These are phyloP conservation scores for Daldinia eschscholtzii DNA, from an alignment of 2,329 filamentous ascomycete species.

Conservation along the genomic window DNA sequence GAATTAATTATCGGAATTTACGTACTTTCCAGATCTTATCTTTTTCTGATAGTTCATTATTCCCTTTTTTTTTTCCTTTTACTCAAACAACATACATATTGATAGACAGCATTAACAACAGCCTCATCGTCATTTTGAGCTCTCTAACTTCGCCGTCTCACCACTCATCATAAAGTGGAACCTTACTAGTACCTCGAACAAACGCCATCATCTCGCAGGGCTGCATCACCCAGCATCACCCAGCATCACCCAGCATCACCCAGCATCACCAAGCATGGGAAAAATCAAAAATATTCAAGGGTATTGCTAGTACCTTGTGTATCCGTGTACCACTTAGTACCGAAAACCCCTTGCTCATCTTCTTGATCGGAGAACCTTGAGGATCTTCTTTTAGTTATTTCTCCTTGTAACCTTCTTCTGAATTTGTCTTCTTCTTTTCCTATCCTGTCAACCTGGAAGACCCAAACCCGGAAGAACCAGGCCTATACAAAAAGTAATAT, in stretches of 20 bases:
- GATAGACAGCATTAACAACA: conserved; percentile 13
- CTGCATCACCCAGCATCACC: conserved; percentile 21
- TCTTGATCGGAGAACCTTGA: conserved; percentile 43
- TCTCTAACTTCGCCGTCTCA: conserved; percentile 25
- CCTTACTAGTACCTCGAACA: background rate
- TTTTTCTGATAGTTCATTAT: background rate
- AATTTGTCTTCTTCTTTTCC: conserved; percentile 22
- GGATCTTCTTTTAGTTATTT: conserved; percentile 33
- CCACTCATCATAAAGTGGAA: conserved; percentile 17
- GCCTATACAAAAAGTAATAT: conserved; percentile 34
- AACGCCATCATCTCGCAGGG: conserved; percentile 32
- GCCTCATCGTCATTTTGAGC: conserved; percentile 14
- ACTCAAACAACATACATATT: conserved; percentile 9
- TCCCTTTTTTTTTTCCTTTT: conserved; percentile 11
- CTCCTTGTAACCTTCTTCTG: conserved; percentile 32
- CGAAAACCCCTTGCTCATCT: conserved; percentile 23
- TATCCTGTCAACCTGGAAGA: conserved; percentile 4
- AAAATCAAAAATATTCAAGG: conserved; percentile 16
- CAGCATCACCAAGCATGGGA: background rate
- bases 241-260: background rate
- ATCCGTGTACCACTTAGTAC: conserved; percentile 5
- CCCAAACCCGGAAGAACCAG: conserved; percentile 2
- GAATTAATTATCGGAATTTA: background rate
- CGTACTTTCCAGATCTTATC: conserved; percentile 9
- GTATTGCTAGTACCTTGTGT: conserved; percentile 26